Evolutionary conservation across 1,284 basidiomycete genomes (phyloP), one percentile per base, ranked within the genome.

Genomic region (Rhodotorula sp.): DNA sequence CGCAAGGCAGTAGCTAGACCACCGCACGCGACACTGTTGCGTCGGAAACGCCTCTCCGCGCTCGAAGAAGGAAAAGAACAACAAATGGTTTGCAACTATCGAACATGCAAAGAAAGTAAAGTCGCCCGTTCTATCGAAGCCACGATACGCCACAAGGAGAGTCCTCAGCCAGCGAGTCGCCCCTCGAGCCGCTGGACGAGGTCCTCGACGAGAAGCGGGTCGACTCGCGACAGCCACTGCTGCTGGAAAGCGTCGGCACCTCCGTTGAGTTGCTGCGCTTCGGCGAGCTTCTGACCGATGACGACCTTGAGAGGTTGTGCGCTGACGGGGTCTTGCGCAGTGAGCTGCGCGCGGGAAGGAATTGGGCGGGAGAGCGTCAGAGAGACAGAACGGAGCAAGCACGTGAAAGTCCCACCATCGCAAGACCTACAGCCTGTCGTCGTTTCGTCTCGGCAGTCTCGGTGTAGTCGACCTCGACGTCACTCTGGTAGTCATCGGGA

Each of bases 151-250:
- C 3, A n/a, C 51, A 52, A 23, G 3, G 23, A 1, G 21, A 15
- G n/a, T 54, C 23, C 49, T 56, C 54, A 72, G 1, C 70, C 70
- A n/a, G 46, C 58, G 56, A 75, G 31, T 5, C 23, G 54, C 5
- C 75, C 75, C 7, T 71, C 62, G 23, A 76, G 60, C 57, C 75
- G 49, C 34, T 68, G 62, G 10, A 62, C 64, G 7, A 79, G 61
- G 58, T 79, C 76, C 52, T 77, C 67, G 2, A 78, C 47, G 23
- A 79, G 65, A 3, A 67, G 51, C 20, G 76, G 68, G 57, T 78
- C 76, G 14, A 78, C 66, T 26, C 58, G 39, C 5, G n/a, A 29
- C 15, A 79, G 61, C 60, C 69, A 74, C 26, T 52, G 56, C 51
- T 64, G 57, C 43, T 69, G 59, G 61, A 78, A 78, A 20, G 61